These are phyloP conservation scores for Cyclaneusma minus DNA, from an alignment of 2,329 filamentous ascomycete genomes.

Conservation along the genomic window DNA sequence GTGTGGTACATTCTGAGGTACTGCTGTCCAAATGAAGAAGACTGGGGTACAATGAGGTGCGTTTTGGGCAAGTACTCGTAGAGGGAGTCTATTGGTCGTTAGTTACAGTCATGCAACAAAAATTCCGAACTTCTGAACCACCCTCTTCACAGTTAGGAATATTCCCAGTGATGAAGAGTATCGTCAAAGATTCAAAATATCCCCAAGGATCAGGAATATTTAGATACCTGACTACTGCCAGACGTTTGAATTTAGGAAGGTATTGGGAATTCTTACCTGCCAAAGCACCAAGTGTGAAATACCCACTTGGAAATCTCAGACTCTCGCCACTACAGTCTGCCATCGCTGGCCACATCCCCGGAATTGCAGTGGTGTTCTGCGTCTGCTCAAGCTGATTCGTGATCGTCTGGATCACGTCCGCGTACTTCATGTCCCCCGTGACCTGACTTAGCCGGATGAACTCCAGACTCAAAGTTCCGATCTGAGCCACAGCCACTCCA, in stretches of 20 bases:
- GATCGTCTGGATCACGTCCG: conserved; percentile 60
- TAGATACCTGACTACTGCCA: no score
- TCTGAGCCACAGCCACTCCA: conserved; percentile 4
- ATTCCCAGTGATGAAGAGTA: no score
- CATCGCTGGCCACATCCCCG: conserved; percentile 59
- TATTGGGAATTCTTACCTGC: conserved; percentile 11
- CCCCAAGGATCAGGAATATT: no score
- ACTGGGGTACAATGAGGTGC: conserved; percentile 42
- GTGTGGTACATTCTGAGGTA: conserved; percentile 50
- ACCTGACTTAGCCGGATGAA: conserved; percentile 57
- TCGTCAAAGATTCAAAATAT: no score
- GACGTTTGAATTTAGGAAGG: no score
- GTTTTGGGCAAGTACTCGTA: conserved; percentile 48
- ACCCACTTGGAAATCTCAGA: conserved; percentile 21
- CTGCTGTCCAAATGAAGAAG: conserved; percentile 32
- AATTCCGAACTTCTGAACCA: no score
- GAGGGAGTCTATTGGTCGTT: conserved; percentile 26
- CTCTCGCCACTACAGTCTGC: conserved; percentile 41
- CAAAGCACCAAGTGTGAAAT: conserved; percentile 36
- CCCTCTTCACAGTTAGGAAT: no score
- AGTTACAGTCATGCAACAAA: no score
- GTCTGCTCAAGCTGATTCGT: conserved; percentile 52
- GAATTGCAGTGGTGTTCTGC: conserved; percentile 54
- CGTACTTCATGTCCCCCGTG: conserved; percentile 53
- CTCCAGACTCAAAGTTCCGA: conserved; percentile 38